A percentile compares a stretch with the other conserved stretches of the same genome.
Evolutionary conservation across 1,139 yeast species (phyloP).

Genomic region (Scheffersomyces illinoinensis): DNA sequence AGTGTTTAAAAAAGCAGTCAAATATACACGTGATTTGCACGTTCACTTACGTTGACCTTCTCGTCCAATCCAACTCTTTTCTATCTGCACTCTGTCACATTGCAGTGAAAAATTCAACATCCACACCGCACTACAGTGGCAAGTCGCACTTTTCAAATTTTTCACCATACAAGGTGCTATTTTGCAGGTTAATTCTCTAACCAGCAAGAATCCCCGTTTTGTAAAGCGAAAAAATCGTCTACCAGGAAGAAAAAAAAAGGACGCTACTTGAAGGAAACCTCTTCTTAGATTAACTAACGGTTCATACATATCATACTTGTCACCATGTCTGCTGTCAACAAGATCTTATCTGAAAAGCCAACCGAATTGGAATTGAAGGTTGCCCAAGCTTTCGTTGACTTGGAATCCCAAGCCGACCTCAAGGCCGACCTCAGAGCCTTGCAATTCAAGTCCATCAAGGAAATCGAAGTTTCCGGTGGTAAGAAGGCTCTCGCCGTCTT

Average conservation of each 20-base stretch:
- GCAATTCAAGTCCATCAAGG: constrained; percentile 98
- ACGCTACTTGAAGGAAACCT: not conserved
- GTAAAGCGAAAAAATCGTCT: not conserved
- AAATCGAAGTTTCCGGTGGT: constrained; percentile 97
- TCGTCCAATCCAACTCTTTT: not conserved
- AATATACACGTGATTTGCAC: not conserved
- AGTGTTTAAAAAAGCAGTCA: not conserved
- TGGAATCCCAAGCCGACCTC: constrained; percentile 93
- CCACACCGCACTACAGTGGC: not conserved
- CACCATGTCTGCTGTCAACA: constrained; percentile 92
- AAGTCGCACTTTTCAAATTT: not conserved
- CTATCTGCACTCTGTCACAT: not conserved
- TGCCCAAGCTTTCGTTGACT: constrained; percentile 98
- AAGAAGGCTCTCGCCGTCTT: constrained; percentile 98
- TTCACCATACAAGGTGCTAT: not conserved
- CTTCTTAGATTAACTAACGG: not conserved
- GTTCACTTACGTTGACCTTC: not conserved
- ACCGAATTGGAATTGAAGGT: constrained; percentile 99
- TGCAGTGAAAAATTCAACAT: not conserved
- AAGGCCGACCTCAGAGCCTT: constrained; percentile 98
- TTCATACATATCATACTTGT: constrained; percentile 12
- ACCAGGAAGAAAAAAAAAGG: not conserved
- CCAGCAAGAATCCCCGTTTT: not conserved
- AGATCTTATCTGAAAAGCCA: constrained; percentile 91
- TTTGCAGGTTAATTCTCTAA: not conserved